These are phyloP conservation scores for Malassezia arunalokei DNA, from an alignment of 1,284 basidiomycete genomes.

Conservation along the genomic window DNA sequence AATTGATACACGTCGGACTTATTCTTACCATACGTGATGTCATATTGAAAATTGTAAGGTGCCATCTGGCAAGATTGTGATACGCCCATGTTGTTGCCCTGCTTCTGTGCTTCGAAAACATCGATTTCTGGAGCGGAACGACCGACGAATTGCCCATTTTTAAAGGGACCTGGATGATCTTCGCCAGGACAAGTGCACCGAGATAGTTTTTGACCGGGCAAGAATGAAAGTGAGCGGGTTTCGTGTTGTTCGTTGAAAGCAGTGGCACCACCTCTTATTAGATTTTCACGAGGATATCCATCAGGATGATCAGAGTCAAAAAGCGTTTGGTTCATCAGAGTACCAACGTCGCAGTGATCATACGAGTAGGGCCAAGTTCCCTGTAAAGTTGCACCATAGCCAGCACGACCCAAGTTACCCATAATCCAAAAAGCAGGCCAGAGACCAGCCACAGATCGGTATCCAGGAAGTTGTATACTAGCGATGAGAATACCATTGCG, in stretches of 20 bases:
- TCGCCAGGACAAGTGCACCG: constrained; percentile 62
- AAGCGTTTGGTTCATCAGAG: constrained; percentile 54
- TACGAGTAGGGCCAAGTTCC: constrained; percentile 59
- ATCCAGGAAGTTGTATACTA: constrained; percentile 66
- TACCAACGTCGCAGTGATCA: constrained; percentile 65
- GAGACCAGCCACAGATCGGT: constrained; percentile 52
- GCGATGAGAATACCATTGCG: constrained; percentile 77
- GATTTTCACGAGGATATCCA: neutral
- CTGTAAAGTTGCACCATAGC: constrained; percentile 50
- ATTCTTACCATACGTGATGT: constrained; percentile 17
- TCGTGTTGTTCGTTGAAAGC: constrained; percentile 27
- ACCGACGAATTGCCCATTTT: constrained; percentile 48
- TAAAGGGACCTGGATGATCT: constrained; percentile 70
- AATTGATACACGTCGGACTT: constrained; percentile 21
- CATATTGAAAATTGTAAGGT: constrained; percentile 51
- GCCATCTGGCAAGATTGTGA: constrained; percentile 70
- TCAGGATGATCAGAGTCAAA: neutral
- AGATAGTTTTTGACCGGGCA: constrained; percentile 64
- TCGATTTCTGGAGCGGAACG: constrained; percentile 59
- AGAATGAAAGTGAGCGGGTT: constrained; percentile 45
- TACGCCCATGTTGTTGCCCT: constrained; percentile 49
- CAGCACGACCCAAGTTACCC: constrained; percentile 56
- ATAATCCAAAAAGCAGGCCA: constrained; percentile 72
- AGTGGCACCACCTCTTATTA: neutral
- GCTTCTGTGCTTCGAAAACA: constrained; percentile 54